phyloP scores from a whole-genome alignment of 306 rosid species.

The Sicyos edulis region DNA sequence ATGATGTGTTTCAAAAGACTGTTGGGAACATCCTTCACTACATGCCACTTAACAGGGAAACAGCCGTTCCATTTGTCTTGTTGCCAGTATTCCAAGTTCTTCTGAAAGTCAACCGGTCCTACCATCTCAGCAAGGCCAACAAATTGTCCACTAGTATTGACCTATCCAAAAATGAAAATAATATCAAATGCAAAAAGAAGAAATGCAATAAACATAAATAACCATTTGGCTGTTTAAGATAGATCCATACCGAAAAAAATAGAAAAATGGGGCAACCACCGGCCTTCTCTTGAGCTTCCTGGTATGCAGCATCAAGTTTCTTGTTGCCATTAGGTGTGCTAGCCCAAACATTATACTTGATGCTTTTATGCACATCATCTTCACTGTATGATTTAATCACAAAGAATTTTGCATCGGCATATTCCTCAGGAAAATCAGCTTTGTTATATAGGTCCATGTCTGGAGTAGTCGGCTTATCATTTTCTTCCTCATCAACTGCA shows the following conservation, averaged over 20 bases:
- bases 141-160: conserved; percentile 94
- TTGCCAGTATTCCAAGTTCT: conserved; percentile 92
- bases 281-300: conserved; percentile 82
- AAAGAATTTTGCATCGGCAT: conserved; percentile 65
- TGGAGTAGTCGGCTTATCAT: conserved; percentile 46
- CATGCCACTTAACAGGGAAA: conserved; percentile 90
- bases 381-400: conserved; percentile 91
- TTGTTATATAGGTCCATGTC: conserved; percentile 64
- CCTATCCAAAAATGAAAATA: conserved; percentile 33
- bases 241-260: conserved; percentile 61
- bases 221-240: not conserved
- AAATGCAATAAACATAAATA: not conserved
- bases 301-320: conserved; percentile 92
- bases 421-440: conserved; percentile 61
- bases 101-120: conserved; percentile 87
- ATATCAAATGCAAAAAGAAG: not conserved
- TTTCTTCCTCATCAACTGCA: conserved; percentile 47
- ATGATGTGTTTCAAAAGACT: conserved; percentile 85
- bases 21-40: conserved; percentile 94
- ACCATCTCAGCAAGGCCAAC: conserved; percentile 95
- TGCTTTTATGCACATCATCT: conserved; percentile 95
- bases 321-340: conserved; percentile 95
- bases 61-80: conserved; percentile 99
- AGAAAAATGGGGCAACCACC: conserved; percentile 73
- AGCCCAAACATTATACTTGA: conserved; percentile 96